These are phyloP conservation scores for Azolla pinnata DNA, from an alignment of 75 land plant genomes.

Conservation along the genomic window DNA sequence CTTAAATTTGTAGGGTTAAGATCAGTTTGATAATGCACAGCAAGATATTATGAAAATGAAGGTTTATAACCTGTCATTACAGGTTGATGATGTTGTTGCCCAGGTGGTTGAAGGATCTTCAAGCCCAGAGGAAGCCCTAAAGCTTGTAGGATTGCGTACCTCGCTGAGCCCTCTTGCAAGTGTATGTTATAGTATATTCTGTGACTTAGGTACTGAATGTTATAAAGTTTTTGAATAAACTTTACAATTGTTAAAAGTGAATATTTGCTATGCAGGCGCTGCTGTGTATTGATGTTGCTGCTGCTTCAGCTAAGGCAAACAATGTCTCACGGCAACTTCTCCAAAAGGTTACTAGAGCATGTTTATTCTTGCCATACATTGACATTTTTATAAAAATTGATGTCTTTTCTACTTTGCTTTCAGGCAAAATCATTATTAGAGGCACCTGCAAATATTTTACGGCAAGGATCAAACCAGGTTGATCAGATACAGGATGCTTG, in stretches of 20 bases:
- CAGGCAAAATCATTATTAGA: too few species aligned
- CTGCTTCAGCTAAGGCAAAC: conserved; percentile 53
- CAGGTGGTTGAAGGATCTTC: conserved; percentile 57
- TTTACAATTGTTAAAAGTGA: too few species aligned
- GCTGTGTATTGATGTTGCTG: conserved; percentile 87
- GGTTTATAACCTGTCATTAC: not conserved
- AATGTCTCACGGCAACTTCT: conserved; percentile 65
- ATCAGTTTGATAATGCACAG: not conserved
- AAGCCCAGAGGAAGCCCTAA: conserved; percentile 40
- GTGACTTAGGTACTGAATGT: too few species aligned
- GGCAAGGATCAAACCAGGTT: conserved; percentile 46
- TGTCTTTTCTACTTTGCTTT: too few species aligned
- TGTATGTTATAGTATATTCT: conserved; percentile 43
- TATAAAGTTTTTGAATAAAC: too few species aligned
- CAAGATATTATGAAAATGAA: not conserved
- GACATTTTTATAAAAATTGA: conserved; percentile 1
- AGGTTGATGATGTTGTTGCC: conserved; percentile 79
- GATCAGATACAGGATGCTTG: conserved; percentile 70
- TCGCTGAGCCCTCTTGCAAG: conserved; percentile 69
- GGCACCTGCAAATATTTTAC: conserved; percentile 53
- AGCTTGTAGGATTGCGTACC: conserved; percentile 50
- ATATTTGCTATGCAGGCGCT: conserved; percentile 48
- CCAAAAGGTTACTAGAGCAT: conserved; percentile 46
- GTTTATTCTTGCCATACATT: not conserved
- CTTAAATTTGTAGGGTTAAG: not conserved